Conservation (phyloP, 306 rosid species). For the Cucurbita pepo region DNA sequence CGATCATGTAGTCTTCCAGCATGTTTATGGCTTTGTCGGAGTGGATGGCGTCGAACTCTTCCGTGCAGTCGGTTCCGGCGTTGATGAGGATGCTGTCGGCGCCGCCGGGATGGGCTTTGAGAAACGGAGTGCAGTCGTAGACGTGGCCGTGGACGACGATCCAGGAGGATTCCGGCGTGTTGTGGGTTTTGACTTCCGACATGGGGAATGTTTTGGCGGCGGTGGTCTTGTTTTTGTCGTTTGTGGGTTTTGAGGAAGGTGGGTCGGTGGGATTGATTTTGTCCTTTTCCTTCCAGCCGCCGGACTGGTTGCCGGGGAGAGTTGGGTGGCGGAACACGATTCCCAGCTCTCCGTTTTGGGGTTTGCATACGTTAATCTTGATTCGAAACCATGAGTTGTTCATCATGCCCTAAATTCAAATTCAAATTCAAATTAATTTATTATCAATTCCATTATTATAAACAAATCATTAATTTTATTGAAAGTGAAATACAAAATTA, state of each 20-base stretch:
- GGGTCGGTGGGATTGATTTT: not conserved
- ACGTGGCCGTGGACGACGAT: slow-evolving; percentile 50
- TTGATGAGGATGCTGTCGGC: slow-evolving; percentile 70
- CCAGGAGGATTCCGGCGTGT: slow-evolving; percentile 44
- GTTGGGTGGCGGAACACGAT: slow-evolving; percentile 73
- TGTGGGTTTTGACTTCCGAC: slow-evolving; percentile 47
- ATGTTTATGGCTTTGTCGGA: slow-evolving; percentile 70
- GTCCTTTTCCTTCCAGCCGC: slow-evolving; percentile 44
- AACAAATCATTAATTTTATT: too few relatives aligned
- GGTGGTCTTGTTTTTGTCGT: slow-evolving; percentile 10
- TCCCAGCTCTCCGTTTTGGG: slow-evolving; percentile 51
- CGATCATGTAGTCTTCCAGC: slow-evolving; percentile 51
- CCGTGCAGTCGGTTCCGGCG: slow-evolving; percentile 87
- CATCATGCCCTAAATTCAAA: slow-evolving; percentile 3
- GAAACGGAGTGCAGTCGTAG: slow-evolving; percentile 58
- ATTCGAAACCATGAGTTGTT: slow-evolving; percentile 78
- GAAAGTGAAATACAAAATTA: too few relatives aligned
- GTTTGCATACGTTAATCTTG: slow-evolving; percentile 45
- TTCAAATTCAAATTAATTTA: too few relatives aligned
- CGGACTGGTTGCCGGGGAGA: slow-evolving; percentile 56
- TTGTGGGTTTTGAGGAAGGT: not conserved
- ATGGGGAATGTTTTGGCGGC: slow-evolving; percentile 24
- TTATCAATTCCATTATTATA: too few relatives aligned
- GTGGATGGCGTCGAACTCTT: slow-evolving; percentile 80
- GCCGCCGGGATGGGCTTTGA: slow-evolving; percentile 77